Base-by-base conservation (phyloP, 2,329 filamentous ascomycete genomes). In the Sphaerulina vaccinii region DNA sequence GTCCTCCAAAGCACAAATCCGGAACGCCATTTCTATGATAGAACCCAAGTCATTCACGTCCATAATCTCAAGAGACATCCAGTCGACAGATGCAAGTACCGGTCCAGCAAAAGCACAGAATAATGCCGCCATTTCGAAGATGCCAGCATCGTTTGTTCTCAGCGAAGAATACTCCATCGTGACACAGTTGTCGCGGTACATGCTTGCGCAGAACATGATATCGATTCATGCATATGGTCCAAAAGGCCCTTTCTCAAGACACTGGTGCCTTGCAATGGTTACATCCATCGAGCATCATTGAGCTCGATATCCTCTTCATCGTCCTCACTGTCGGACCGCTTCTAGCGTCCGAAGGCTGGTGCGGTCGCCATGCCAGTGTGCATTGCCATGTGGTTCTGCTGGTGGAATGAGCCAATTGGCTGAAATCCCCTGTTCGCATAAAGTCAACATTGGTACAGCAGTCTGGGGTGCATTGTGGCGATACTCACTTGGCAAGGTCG, bases 401-500 rank as follows among this genome's bases (percentile, higher is more conserved):
- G 66, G 52, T 77, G 75, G 58, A 75, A 77, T 2, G 70, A 69
- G 22, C 74, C 74, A 43, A 77, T 77, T 27, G 73, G 73, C 56
- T 76, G 73, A 63, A 77, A 77, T 19, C 75, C 75, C 66, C 74
- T 77, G 54, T 19, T 11, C 13, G 37, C 27, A 35, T 22, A 33
- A 11, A 10, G 47, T 59, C 39, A 61, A 56, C 42, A 56, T 55
- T 44, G 36, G n/a, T 35, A 27, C 35, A 18, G 18, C 7, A 4
- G 11, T 24, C n/a, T 18, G 18, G 16, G 29, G 11, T 6, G 38
- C 32, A 5, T 35, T 16, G 22, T 35, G 15, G 16, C 16, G 24
- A 35, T 5, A 68, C 73, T 68, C 66, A 77, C 75, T 76, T 78
- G 39, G 71, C 72, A 39, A 78, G 65, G 66, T 78, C 75, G 51